These are phyloP conservation scores for Cyclotella distinguenda DNA, from an alignment of 108 stramenopile genomes.

Conservation along the genomic window DNA sequence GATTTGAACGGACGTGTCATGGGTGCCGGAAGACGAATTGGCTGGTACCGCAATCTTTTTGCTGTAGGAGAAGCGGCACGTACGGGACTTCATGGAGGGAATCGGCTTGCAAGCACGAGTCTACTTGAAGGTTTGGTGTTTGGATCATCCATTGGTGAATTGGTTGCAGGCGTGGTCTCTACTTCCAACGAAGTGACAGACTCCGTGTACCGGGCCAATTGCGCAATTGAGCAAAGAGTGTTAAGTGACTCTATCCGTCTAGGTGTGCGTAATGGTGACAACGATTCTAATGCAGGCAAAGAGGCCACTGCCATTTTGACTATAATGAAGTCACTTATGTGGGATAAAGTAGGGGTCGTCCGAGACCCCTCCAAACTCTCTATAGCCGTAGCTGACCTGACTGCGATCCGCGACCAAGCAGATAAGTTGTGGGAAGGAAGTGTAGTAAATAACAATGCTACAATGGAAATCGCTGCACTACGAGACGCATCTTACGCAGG, in stretches of 20 bases:
- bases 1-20: conserved; percentile 76
- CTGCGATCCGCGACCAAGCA: conserved; percentile 58
- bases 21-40: conserved; percentile 10
- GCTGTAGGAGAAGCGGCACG: conserved; percentile 92
- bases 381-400: conserved; percentile 61
- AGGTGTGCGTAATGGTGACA: not conserved
- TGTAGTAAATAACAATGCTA: conserved; percentile 6
- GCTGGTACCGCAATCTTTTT: conserved; percentile 60
- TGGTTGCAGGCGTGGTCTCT: conserved; percentile 48
- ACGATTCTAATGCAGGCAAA: conserved; percentile 5
- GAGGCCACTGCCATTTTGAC: conserved; percentile 57
- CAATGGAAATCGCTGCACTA: conserved; percentile 63
- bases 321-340: conserved; percentile 75
- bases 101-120: conserved; percentile 92
- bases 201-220: conserved; percentile 2
- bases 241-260: not conserved
- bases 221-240: conserved; percentile 16
- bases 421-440: conserved; percentile 49
- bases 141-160: conserved; percentile 87
- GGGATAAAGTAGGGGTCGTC: conserved; percentile 93
- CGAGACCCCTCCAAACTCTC: conserved; percentile 71
- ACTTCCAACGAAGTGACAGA: conserved; percentile 8
- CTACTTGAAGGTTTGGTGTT: conserved; percentile 93
- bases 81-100: conserved; percentile 94
- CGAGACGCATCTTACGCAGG: conserved; percentile 84